Base-by-base conservation (phyloP, 1,284 basidiomycete species). In the Cystobasidium sp. region DNA sequence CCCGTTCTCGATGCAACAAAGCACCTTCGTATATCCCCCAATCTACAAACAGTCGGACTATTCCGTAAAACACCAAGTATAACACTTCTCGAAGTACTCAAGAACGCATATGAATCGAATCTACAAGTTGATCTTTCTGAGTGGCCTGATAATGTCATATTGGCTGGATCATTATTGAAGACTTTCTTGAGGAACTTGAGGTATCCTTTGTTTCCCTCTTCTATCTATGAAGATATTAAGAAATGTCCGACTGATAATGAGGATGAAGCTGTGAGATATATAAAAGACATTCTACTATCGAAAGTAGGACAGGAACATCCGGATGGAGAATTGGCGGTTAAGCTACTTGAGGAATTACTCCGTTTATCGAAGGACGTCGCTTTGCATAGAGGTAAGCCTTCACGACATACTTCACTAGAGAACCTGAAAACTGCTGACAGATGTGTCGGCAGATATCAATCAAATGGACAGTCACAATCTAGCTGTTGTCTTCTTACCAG, bases 401-500 rank as follows among this genome's bases (percentile, higher is more conserved):
- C 41, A 7, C 63, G 1, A 18, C 56, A 9, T 31, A 16, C 6
- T n/a, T 10, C 7, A 14, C 6, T 1, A 44, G 49, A n/a, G 20
- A 39, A 1, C 14, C n/a, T 1, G 41, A 16, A 9, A 20, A 39
- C 24, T 61, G n/a, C 12, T 12, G 22, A 61, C 7, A 20, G 7
- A 16, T 55, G 6, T 20, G 0, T 5, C 37, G 1, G 41, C 51
- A 10, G 22, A 47, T 6, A 41, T 24, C 12, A 80, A 78, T 56
- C 70, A 77, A 18, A 80, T 80, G 79, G 72, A 75, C 12, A 31
- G 63, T 8, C 18, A 68, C n/a, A 80, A 80, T 64, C 73, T 80
- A 12, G 78, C 76, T 22, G 63, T 79, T 12, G 78, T 78, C 20
- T 52, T 78, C 14, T 52, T 74, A 0, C 78, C 79, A 0, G 69